Conservation (phyloP, 495 filamentous ascomycete species). For the Penicillium soppii region DNA sequence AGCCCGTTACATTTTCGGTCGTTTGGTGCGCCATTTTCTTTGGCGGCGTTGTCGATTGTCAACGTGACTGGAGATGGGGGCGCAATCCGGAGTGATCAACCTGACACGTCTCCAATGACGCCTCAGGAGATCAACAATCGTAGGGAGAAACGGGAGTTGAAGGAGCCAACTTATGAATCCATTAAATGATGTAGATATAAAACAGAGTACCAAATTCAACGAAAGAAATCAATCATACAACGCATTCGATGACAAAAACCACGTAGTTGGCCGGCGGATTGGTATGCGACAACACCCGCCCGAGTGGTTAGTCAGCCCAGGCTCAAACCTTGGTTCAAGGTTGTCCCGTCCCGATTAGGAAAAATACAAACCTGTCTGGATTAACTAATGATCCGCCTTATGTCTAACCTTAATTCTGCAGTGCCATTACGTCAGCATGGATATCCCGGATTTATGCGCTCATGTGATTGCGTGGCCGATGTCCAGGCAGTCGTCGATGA, state of each 20-base stretch:
- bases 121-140: constrained; percentile 28
- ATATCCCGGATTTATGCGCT: neutral
- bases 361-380: constrained; percentile 5
- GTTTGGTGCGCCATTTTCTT: constrained; percentile 21
- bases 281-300: constrained; percentile 15
- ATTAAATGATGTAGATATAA: constrained; percentile 14
- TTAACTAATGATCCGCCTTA: neutral
- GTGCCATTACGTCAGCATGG: constrained; percentile 1
- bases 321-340: no score
- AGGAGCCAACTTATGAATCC: constrained; percentile 15
- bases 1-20: constrained; percentile 16
- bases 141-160: constrained; percentile 4
- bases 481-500: constrained; percentile 16
- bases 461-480: constrained; percentile 7
- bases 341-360: neutral
- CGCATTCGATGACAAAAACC: constrained; percentile 4
- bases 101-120: constrained; percentile 34
- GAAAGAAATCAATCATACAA: constrained; percentile 13
- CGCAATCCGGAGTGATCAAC: constrained; percentile 18
- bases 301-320: no score
- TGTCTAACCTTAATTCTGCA: neutral
- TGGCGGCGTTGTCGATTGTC: constrained; percentile 7
- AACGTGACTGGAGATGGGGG: constrained; percentile 8
- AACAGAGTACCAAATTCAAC: constrained; percentile 10
- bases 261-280: constrained; percentile 2